phyloP scores from a whole-genome alignment of 495 filamentous ascomycete species.

The Penicillium fimorum region DNA sequence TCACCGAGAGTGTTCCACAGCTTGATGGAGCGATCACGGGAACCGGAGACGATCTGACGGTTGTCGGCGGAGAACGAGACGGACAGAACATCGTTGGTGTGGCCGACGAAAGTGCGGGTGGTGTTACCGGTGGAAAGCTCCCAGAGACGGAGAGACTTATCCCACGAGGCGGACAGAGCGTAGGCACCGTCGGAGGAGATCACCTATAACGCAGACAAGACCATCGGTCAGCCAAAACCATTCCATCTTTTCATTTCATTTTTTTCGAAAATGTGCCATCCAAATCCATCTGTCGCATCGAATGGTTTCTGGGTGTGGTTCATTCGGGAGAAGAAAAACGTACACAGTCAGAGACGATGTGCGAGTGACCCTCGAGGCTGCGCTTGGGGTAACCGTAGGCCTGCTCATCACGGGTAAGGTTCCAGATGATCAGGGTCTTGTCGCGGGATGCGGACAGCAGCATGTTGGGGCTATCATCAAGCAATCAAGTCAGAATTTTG shows the following conservation, averaged over 20 bases:
- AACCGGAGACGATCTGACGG: slow-evolving; percentile 99
- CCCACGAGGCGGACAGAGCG: slow-evolving; percentile 97
- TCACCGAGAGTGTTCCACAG: slow-evolving; percentile 99
- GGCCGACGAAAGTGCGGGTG: slow-evolving; percentile 96
- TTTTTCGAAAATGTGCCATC: slow-evolving; percentile 8
- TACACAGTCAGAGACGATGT: slow-evolving; percentile 99
- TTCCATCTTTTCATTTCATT: slow-evolving; percentile 16
- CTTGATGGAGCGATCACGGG: slow-evolving; percentile 98
- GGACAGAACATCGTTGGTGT: slow-evolving; percentile 99
- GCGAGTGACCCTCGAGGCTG: slow-evolving; percentile 95
- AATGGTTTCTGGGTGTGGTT: slow-evolving; percentile 17
- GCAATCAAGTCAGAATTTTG: slow-evolving; percentile 38
- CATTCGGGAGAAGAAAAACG: slow-evolving; percentile 37
- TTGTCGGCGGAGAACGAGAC: slow-evolving; percentile 99
- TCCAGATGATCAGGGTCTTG: slow-evolving; percentile 99
- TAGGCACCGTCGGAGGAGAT: slow-evolving; percentile 99
- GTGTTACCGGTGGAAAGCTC: slow-evolving; percentile 95
- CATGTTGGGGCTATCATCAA: slow-evolving; percentile 89
- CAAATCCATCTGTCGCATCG: slow-evolving; percentile 19
- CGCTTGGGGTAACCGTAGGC: slow-evolving; percentile 98
- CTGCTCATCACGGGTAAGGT: slow-evolving; percentile 97
- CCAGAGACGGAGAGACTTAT: slow-evolving; percentile 99
- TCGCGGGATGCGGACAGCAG: slow-evolving; percentile 95
- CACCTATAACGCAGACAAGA: slow-evolving; percentile 59
- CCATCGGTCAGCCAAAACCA: slow-evolving; percentile 38